Evolutionary conservation across 345 rosid genomes (phyloP).

Genomic region (Heritiera fomes): DNA sequence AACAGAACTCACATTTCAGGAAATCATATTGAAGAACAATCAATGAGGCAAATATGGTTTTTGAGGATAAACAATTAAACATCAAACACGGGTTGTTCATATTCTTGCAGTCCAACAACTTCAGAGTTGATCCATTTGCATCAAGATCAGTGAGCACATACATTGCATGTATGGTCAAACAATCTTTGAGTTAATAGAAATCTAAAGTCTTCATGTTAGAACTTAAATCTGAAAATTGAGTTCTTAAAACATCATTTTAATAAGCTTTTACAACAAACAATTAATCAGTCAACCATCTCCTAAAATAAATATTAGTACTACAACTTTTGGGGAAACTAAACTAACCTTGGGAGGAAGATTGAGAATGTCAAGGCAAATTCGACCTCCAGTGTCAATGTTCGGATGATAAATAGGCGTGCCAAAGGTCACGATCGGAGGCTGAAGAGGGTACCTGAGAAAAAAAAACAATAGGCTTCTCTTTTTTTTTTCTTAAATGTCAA

Average conservation of each 20-base stretch:
- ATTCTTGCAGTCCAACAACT: background rate
- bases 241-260: background rate
- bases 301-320: background rate
- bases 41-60: background rate
- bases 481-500: background rate
- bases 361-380: constrained; percentile 89
- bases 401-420: constrained; percentile 80
- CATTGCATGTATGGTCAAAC: background rate
- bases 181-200: background rate
- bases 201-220: background rate
- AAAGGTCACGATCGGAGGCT: constrained; percentile 78
- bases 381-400: constrained; percentile 77
- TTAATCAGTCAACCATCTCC: background rate
- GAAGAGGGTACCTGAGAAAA: constrained; percentile 74
- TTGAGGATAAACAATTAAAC: too few species aligned
- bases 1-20: too few species aligned
- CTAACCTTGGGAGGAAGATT: constrained; percentile 88
- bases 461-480: background rate
- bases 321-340: background rate
- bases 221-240: background rate
- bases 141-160: background rate
- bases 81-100: too few species aligned
- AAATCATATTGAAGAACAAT: background rate
- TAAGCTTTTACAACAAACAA: background rate
- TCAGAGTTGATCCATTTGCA: background rate